These are phyloP conservation scores for Craterostigma plantagineum DNA, from an alignment of 257 asterid species.

Conservation along the genomic window DNA sequence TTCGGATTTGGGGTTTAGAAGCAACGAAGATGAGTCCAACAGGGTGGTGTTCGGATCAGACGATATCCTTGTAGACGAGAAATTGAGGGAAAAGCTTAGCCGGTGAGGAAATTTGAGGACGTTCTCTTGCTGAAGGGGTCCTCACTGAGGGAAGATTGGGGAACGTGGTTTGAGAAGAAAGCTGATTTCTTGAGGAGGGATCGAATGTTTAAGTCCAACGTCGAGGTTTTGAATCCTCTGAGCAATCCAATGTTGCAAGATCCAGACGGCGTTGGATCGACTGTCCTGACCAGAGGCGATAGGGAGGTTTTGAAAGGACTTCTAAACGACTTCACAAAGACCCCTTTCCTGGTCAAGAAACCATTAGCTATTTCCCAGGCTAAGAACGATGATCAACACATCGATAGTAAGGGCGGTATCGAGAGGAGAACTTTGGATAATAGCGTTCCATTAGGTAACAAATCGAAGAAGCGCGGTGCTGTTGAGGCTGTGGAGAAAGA, in stretches of 20 bases:
- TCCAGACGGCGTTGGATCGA: constrained; percentile 66
- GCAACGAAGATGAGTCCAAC: constrained; percentile 12
- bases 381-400: constrained; percentile 10
- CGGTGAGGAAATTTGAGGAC: constrained; percentile 55
- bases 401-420: constrained; percentile 16
- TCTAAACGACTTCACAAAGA: constrained; percentile 43
- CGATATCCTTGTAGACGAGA: constrained; percentile 61
- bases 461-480: too few relatives aligned
- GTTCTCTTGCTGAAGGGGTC: constrained; percentile 79
- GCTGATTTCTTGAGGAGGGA: constrained; percentile 80
- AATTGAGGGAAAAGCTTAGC: constrained; percentile 36
- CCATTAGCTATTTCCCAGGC: constrained; percentile 27
- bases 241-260: constrained; percentile 81
- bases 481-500: constrained; percentile 23
- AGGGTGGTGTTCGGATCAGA: constrained; percentile 56
- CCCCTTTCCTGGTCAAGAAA: constrained; percentile 47
- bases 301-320: constrained; percentile 42
- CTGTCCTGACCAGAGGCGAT: constrained; percentile 76
- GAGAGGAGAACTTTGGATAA: constrained; percentile 44
- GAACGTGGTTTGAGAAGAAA: constrained; percentile 92
- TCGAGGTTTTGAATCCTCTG: constrained; percentile 65
- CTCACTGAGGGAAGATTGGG: constrained; percentile 89
- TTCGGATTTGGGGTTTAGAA: constrained; percentile 41
- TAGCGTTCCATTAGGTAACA: too few relatives aligned
- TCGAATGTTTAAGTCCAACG: constrained; percentile 62